Conservation (phyloP, 805 yeast genomes). For the Barnettozyma botsteinii region DNA sequence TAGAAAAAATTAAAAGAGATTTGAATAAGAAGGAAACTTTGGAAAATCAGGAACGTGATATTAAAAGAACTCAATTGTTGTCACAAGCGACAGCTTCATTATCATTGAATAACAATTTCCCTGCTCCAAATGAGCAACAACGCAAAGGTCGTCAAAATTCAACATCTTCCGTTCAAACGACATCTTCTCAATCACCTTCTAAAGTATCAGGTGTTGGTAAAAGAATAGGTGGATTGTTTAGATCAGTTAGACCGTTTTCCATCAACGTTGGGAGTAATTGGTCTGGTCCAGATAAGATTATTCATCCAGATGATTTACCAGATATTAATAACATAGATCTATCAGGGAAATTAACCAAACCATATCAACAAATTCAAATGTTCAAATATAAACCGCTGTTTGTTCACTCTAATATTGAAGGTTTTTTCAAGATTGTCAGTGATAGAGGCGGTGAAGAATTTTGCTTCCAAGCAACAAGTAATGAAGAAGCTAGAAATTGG, state of each 20-base stretch:
- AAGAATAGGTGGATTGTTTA: slow-evolving; percentile 55
- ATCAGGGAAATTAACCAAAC: slow-evolving; percentile 38
- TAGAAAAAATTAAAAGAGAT: slow-evolving; percentile 49
- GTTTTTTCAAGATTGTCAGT: slow-evolving; percentile 39
- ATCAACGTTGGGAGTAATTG: slow-evolving; percentile 38
- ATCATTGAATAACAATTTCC: slow-evolving; percentile 10
- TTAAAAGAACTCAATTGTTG: slow-evolving; percentile 27
- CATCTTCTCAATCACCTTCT: slow-evolving; percentile 16
- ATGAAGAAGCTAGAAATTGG: slow-evolving; percentile 71
- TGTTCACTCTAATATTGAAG: slow-evolving; percentile 33
- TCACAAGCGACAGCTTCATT: slow-evolving; percentile 26
- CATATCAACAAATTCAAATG: slow-evolving; percentile 42
- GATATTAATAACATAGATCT: slow-evolving; percentile 37
- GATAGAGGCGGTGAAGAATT: slow-evolving; percentile 44
- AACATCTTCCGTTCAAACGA: slow-evolving; percentile 6
- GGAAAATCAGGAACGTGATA: slow-evolving; percentile 32
- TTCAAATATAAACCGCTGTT: slow-evolving; percentile 33
- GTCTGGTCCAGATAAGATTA: slow-evolving; percentile 39
- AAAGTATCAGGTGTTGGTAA: slow-evolving; percentile 29
- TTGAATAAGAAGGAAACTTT: slow-evolving; percentile 36
- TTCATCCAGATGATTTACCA: slow-evolving; percentile 55
- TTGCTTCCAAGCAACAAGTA: slow-evolving; percentile 60
- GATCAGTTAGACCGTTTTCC: slow-evolving; percentile 54
- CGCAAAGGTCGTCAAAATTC: slow-evolving; percentile 19
- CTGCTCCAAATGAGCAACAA: slow-evolving; percentile 13